A percentile compares a stretch with the other conserved stretches of the same genome.
Conservation (phyloP, 495 filamentous ascomycete genomes). For the Neurospora sublineolata region DNA sequence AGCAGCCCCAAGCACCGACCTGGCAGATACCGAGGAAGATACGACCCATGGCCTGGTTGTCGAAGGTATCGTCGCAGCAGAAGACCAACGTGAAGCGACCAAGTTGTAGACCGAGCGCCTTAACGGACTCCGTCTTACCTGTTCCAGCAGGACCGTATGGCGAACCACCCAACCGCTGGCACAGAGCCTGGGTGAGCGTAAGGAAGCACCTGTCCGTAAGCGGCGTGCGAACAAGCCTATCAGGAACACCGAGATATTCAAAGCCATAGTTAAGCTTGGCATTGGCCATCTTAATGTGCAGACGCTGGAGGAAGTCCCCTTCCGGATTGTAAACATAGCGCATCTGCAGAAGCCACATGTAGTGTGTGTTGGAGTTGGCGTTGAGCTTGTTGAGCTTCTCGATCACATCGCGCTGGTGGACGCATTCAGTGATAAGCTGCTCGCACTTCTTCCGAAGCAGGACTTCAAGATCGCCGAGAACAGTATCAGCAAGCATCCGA, state of each 20-base stretch:
- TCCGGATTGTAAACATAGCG: conserved; percentile 81
- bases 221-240: conserved; percentile 89
- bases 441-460: conserved; percentile 92
- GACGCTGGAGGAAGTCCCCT: conserved; percentile 67
- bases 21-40: conserved; percentile 99
- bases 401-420: conserved; percentile 89
- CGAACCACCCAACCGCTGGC: conserved; percentile 88
- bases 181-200: conserved; percentile 89
- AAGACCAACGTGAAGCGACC: conserved; percentile 97
- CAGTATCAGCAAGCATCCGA: conserved; percentile 68
- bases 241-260: conserved; percentile 92
- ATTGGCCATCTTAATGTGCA: conserved; percentile 94
- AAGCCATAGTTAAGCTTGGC: conserved; percentile 92
- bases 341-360: conserved; percentile 95
- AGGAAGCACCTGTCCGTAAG: conserved; percentile 97
- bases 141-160: conserved; percentile 97
- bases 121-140: conserved; percentile 98
- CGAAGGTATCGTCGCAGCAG: conserved; percentile 97
- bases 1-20: conserved; percentile 98
- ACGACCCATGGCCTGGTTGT: conserved; percentile 98
- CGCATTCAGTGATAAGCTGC: conserved; percentile 96
- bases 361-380: conserved; percentile 69
- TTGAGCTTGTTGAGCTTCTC: conserved; percentile 65
- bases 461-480: conserved; percentile 80
- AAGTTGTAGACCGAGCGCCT: conserved; percentile 90